phyloP scores from a whole-genome alignment of 805 yeast genomes.

The Novakomyces olei region DNA sequence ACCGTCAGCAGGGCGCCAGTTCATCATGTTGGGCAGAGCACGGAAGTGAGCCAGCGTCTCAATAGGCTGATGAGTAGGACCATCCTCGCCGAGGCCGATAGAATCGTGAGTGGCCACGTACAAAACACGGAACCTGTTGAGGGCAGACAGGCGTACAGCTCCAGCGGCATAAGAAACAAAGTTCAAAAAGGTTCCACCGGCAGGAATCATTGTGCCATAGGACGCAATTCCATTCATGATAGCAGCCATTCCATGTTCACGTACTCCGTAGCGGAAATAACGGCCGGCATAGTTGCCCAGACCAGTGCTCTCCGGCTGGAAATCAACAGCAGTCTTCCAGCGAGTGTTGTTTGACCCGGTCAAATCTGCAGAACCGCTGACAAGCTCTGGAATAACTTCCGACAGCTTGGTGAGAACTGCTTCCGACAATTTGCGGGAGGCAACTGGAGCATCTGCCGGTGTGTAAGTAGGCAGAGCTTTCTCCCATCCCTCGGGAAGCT shows the following conservation, averaged over 20 bases:
- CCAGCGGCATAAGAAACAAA: slow-evolving; percentile 44
- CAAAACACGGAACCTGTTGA: slow-evolving; percentile 24
- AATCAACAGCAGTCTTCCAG: slow-evolving; percentile 62
- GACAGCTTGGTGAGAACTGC: slow-evolving; percentile 41
- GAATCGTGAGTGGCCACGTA: slow-evolving; percentile 38
- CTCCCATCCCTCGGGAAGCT: slow-evolving; percentile 71
- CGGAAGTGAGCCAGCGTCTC: slow-evolving; percentile 30
- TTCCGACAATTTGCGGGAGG: slow-evolving; percentile 88
- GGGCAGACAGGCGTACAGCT: slow-evolving; percentile 29
- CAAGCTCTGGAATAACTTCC: slow-evolving; percentile 55
- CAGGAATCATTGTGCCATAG: slow-evolving; percentile 61
- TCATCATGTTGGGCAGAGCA: slow-evolving; percentile 27
- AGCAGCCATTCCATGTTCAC: slow-evolving; percentile 99
- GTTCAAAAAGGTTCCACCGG: slow-evolving; percentile 96
- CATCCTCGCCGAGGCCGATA: slow-evolving; percentile 36
- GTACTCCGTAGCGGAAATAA: slow-evolving; percentile 91
- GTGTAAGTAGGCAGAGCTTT: slow-evolving; percentile 56
- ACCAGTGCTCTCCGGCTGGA: slow-evolving; percentile 67
- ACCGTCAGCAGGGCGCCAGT: slow-evolving; percentile 33
- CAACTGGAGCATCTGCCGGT: slow-evolving; percentile 58
- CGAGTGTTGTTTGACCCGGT: slow-evolving; percentile 92
- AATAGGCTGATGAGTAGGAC: slow-evolving; percentile 37
- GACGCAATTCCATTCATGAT: slow-evolving; percentile 94
- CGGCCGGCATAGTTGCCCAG: slow-evolving; percentile 80
- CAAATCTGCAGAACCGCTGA: slow-evolving; percentile 97